Evolutionary conservation across 2,329 filamentous ascomycete species (phyloP).

Genomic region (Plectosphaerella sp.): DNA sequence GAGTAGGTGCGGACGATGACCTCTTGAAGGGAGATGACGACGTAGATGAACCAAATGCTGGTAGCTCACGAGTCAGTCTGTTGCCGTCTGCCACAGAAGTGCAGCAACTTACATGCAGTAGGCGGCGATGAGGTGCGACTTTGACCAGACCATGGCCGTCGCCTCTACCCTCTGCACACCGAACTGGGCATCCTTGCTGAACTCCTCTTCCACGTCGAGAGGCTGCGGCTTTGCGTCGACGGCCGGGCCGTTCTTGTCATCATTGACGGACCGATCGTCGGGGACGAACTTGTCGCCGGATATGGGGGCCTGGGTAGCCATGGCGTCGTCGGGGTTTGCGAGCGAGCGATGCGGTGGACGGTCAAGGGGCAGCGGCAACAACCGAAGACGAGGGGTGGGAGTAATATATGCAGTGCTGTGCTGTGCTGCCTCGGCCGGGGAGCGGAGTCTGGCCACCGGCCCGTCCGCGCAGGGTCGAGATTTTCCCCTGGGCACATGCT

Average conservation of each 20-base stretch:
- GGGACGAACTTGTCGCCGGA: neutral
- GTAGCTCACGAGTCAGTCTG: neutral
- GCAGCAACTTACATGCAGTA: slow-evolving; percentile 34
- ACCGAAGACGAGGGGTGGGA: neutral
- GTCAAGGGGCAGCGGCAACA: neutral
- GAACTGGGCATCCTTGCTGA: slow-evolving; percentile 29
- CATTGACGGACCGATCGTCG: neutral
- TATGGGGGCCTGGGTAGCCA: neutral
- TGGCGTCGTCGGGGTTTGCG: neutral
- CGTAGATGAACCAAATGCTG: slow-evolving; percentile 36
- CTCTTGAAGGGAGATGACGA: slow-evolving; percentile 31
- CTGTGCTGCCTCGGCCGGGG: neutral
- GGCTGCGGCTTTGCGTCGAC: neutral
- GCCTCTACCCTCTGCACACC: slow-evolving; percentile 47
- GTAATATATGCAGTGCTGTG: neutral
- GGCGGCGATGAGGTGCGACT: slow-evolving; percentile 31
- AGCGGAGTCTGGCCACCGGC: neutral
- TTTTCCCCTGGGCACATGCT: too few species aligned
- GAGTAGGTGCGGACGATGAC: slow-evolving; percentile 33
- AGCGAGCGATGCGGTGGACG: neutral
- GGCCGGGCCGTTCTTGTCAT: neutral
- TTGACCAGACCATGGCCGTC: slow-evolving; percentile 38
- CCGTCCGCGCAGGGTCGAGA: too few species aligned
- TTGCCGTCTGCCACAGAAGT: neutral
- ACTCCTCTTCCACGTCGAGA: slow-evolving; percentile 15